These are phyloP conservation scores for Eudorina sp. DNA, from an alignment of 139 green algal species.

Conservation along the genomic window DNA sequence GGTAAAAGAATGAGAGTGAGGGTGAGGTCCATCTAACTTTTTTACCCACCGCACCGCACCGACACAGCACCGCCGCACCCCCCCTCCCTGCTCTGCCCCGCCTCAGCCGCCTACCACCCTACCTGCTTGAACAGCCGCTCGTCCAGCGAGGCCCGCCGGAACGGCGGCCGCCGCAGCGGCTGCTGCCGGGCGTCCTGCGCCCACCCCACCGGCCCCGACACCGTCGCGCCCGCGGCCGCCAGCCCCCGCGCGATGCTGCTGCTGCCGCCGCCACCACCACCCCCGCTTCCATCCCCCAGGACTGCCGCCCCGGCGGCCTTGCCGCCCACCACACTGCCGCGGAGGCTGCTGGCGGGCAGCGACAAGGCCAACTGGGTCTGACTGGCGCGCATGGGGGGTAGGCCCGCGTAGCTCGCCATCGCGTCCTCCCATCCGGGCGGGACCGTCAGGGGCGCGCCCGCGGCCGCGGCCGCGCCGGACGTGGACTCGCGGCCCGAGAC, in stretches of 20 bases:
- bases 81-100: too few relatives aligned
- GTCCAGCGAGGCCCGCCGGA: slow-evolving; percentile 22
- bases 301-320: not conserved
- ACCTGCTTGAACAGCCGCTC: slow-evolving; percentile 29
- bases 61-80: too few relatives aligned
- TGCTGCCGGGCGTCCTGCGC: not conserved
- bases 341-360: slow-evolving; percentile 1
- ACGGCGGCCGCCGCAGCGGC: not conserved
- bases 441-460: not conserved
- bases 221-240: not conserved
- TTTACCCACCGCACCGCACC: too few relatives aligned
- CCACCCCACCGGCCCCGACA: not conserved
- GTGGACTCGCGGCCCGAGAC: not conserved
- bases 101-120: too few relatives aligned
- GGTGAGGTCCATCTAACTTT: too few relatives aligned
- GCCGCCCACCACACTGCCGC: slow-evolving; percentile 3
- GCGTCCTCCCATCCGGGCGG: not conserved
- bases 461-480: not conserved
- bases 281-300: not conserved
- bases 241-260: not conserved
- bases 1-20: too few relatives aligned
- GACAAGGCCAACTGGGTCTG: slow-evolving; percentile 11
- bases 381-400: slow-evolving; percentile 20
- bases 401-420: not conserved
- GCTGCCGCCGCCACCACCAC: not conserved